phyloP scores from a whole-genome alignment of 345 rosid species.

The Lepidium didymum region DNA sequence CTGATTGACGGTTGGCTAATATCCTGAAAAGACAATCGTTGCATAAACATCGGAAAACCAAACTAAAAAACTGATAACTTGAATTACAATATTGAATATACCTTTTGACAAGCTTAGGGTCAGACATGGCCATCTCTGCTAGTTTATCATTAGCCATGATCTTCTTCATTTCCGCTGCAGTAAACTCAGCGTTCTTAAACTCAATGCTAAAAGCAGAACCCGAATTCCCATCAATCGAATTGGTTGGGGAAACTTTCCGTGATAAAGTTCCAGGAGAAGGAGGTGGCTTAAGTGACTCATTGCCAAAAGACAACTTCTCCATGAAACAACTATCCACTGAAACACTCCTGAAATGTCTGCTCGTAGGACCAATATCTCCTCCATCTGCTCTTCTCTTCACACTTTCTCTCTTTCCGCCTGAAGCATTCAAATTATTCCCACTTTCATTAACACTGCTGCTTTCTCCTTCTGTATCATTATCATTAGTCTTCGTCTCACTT shows the following conservation, averaged over 20 bases:
- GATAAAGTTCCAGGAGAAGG: constrained; percentile 69
- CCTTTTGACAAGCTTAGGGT: constrained; percentile 95
- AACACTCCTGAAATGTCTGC: constrained; percentile 82
- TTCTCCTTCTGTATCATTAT: constrained; percentile 91
- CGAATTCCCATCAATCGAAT: constrained; percentile 59
- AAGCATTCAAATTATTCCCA: constrained; percentile 38
- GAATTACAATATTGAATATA: background rate
- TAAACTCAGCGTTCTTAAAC: constrained; percentile 87
- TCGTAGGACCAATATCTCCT: constrained; percentile 62
- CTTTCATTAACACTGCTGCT: constrained; percentile 79
- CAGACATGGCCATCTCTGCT: constrained; percentile 81
- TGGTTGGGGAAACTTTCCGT: constrained; percentile 59
- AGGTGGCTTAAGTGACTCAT: constrained; percentile 71
- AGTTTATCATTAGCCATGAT: constrained; percentile 94
- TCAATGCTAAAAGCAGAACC: constrained; percentile 65
- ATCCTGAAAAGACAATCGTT: constrained; percentile 39
- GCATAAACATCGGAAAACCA: background rate
- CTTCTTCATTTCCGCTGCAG: constrained; percentile 75
- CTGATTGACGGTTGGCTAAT: constrained; percentile 89
- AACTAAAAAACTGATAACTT: background rate
- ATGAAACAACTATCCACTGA: constrained; percentile 88
- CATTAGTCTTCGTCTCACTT: constrained; percentile 82
- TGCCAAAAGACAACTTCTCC: constrained; percentile 66
- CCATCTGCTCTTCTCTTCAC: constrained; percentile 62
- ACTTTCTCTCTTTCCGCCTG: constrained; percentile 59